Base-by-base conservation (phyloP, 2,329 filamentous ascomycete species). In the Pestalotiopsis sp. region DNA sequence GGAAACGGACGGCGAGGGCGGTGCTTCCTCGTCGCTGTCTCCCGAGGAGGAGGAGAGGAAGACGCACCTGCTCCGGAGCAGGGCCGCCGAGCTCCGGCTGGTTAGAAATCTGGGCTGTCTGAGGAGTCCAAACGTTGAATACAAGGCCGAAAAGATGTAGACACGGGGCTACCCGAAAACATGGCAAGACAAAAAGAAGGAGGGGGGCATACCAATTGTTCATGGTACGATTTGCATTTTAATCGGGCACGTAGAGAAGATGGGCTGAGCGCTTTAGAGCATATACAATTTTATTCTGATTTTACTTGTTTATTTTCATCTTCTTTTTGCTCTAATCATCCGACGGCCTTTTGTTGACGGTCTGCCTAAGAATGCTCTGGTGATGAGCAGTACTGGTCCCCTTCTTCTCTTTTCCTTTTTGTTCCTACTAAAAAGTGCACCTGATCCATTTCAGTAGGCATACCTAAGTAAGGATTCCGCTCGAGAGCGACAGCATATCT, bases 41-140 rank as follows among this genome's bases (percentile, higher is more conserved):
- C 82, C 81, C 64, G 82, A 82, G 56, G 82, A 85, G 64, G 82
- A 83, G 38, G 80, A 85, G 75, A 90, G 87, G 82, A 88, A 85
- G 74, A 81, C 87, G 74, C 90, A 93, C 79, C 80, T 96, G 71
- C 86, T 91, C 66, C 85, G 87, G 77, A 96, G 92, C 68, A 93
- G 94, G 80, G 94, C 94, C n/a, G 91, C 93, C 7, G 96, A 99
- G 83, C 87, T 99, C 72, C 90, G 91, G 77, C 86, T 98, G 56
- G 91, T 97, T 66, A 86, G 93, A 73, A 94, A 95, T 78, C 81
- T 93, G 69, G 85, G 84, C 67, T 90, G 90, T 71, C 78, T 98
- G 77, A 83, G 90, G 66, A 80, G 88, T 69, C 95, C 95, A 12
- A 81, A 86, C 58, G 80, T 91, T 11, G 84, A 88, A 72, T 91